phyloP scores from a whole-genome alignment of 176 grass and related monocot genomes.

The Triticum turgidum region DNA sequence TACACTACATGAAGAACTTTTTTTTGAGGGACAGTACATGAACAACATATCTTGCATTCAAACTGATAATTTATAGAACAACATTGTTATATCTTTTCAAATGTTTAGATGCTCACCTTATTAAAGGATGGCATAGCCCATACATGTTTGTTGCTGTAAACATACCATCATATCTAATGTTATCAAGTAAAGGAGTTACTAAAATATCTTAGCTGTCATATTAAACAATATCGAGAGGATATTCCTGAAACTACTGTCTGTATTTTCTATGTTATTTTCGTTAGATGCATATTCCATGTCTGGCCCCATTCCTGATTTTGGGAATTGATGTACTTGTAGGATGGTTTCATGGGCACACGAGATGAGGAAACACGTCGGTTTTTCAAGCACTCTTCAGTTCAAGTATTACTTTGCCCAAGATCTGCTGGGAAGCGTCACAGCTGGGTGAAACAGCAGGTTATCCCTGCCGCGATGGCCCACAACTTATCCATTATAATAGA shows the following conservation, averaged over 20 bases:
- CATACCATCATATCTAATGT: background rate
- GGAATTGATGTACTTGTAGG: conserved; percentile 33
- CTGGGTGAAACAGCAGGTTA: conserved; percentile 80
- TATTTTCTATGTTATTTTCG: background rate
- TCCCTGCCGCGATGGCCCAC: conserved; percentile 10
- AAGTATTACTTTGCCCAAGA: conserved; percentile 74
- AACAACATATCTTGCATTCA: conserved; percentile 1
- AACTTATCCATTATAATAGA: conserved; percentile 16
- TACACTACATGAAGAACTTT: background rate
- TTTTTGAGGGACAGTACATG: background rate
- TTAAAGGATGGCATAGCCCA: background rate
- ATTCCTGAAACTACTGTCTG: background rate
- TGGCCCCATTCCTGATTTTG: conserved; percentile 13
- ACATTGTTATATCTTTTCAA: background rate
- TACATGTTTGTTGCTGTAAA: background rate
- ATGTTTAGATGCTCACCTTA: conserved; percentile 17
- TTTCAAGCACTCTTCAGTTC: conserved; percentile 94
- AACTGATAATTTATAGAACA: background rate
- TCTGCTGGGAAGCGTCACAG: conserved; percentile 77
- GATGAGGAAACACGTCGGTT: conserved; percentile 79
- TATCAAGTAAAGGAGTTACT: background rate
- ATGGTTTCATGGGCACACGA: conserved; percentile 73
- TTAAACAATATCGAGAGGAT: conserved; percentile 8
- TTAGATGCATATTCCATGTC: background rate
- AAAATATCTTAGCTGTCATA: background rate